A percentile compares a stretch with the other conserved stretches of the same genome.
Evolutionary conservation across 1,284 basidiomycete species (phyloP).

Genomic region (Pterulicium gracile): DNA sequence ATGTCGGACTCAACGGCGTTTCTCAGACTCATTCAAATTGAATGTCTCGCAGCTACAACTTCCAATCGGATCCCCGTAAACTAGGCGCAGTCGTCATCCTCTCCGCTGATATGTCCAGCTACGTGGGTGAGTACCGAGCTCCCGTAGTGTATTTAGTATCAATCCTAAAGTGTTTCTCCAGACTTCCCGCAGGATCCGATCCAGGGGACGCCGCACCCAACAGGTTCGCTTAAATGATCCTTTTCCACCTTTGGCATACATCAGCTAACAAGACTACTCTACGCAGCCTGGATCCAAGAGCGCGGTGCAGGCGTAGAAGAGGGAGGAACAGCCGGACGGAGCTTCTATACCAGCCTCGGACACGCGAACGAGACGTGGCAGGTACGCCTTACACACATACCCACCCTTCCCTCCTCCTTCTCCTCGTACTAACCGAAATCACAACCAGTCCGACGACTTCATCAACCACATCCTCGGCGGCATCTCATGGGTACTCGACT

Average conservation of each 20-base stretch:
- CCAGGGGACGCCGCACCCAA: conserved; percentile 58
- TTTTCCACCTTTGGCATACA: too few species aligned
- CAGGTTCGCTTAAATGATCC: too few species aligned
- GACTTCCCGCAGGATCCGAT: too few species aligned
- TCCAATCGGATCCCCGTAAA: conserved; percentile 62
- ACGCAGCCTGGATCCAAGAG: conserved; percentile 73
- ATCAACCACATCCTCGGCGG: conserved; percentile 62
- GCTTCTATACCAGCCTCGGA: conserved; percentile 74
- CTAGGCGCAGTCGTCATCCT: conserved; percentile 58
- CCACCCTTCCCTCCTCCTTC: too few species aligned
- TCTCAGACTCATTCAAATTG: too few species aligned
- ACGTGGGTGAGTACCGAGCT: conserved; percentile 43
- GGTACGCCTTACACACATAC: too few species aligned
- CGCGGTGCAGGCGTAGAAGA: conserved; percentile 46
- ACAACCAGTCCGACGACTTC: conserved; percentile 51
- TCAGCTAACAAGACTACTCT: too few species aligned
- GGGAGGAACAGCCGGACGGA: conserved; percentile 46
- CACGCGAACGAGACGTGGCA: conserved; percentile 65
- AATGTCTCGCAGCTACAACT: conserved; percentile 59
- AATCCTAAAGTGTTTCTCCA: too few species aligned
- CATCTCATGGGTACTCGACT: conserved; percentile 58
- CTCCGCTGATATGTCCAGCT: conserved; percentile 59
- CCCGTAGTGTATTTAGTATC: too few species aligned
- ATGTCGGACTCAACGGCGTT: too few species aligned
- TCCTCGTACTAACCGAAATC: too few species aligned